phyloP scores from a whole-genome alignment of 2,329 filamentous ascomycete genomes.

The Pestalotiopsis sp. region DNA sequence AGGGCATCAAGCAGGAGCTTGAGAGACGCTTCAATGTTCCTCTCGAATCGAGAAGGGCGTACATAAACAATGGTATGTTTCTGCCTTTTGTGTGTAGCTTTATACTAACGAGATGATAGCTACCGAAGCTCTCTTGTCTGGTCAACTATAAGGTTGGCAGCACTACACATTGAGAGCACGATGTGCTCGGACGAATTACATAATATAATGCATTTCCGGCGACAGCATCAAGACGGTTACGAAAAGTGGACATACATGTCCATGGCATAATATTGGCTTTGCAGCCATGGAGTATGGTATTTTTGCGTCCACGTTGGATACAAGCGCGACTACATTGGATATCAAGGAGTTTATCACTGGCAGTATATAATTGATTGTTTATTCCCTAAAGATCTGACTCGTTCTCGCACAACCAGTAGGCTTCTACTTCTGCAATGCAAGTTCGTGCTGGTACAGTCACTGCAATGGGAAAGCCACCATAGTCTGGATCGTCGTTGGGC shows the following conservation, averaged over 20 bases:
- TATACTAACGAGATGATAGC: constrained; percentile 45
- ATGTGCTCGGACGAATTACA: background rate
- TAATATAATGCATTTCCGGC: constrained; percentile 62
- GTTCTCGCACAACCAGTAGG: constrained; percentile 29
- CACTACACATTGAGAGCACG: constrained; percentile 28
- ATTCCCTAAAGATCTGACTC: background rate
- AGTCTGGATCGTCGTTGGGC: constrained; percentile 58
- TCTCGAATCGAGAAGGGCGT: constrained; percentile 85
- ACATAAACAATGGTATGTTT: constrained; percentile 87
- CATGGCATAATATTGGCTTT: constrained; percentile 1
- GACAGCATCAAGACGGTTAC: constrained; percentile 16
- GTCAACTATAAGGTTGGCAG: constrained; percentile 67
- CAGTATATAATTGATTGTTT: constrained; percentile 4
- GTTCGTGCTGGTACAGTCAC: constrained; percentile 56
- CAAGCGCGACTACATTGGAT: constrained; percentile 2
- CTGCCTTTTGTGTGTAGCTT: background rate
- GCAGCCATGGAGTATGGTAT: constrained; percentile 1
- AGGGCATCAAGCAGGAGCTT: constrained; percentile 92
- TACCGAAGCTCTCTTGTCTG: constrained; percentile 78
- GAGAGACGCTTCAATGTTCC: constrained; percentile 87
- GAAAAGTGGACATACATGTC: constrained; percentile 4
- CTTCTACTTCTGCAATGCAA: constrained; percentile 44
- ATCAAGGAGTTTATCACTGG: background rate
- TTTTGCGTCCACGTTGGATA: background rate
- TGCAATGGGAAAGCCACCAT: constrained; percentile 57